Evolutionary conservation across 176 grass and related monocot species (phyloP).

Genomic region (Phoenix roebelenii): DNA sequence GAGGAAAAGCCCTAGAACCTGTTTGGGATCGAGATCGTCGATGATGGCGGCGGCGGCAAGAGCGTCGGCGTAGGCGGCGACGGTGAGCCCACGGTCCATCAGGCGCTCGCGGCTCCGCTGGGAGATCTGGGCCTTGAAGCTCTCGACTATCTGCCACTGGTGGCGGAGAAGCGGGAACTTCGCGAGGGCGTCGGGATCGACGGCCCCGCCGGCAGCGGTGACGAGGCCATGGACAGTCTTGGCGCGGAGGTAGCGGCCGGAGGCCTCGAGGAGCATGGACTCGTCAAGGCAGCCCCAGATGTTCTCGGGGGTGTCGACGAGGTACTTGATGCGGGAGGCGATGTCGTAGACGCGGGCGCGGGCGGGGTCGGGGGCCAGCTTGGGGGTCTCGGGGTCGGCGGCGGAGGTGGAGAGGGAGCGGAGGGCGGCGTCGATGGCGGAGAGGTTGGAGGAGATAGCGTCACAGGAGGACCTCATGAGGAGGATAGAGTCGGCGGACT

Average conservation of each 20-base stretch:
- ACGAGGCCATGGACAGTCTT: conserved; percentile 63
- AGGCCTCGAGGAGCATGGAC: conserved; percentile 76
- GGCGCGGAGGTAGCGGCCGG: conserved; percentile 69
- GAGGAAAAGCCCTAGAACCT: conserved; percentile 60
- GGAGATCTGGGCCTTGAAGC: conserved; percentile 77
- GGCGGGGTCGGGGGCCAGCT: conserved; percentile 26
- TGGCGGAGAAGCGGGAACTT: conserved; percentile 73
- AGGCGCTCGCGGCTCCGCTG: conserved; percentile 73
- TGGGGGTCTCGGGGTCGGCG: conserved; percentile 5
- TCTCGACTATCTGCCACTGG: conserved; percentile 88
- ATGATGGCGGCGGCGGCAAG: conserved; percentile 59
- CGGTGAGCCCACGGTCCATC: conserved; percentile 46
- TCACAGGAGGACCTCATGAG: conserved; percentile 84
- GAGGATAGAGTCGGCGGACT: conserved; percentile 89
- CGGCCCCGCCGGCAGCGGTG: background rate
- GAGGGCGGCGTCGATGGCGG: conserved; percentile 52
- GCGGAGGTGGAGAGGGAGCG: conserved; percentile 51
- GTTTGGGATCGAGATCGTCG: conserved; percentile 50
- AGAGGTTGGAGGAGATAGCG: conserved; percentile 56
- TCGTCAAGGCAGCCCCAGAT: conserved; percentile 96
- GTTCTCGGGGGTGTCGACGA: conserved; percentile 97
- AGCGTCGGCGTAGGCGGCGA: conserved; percentile 73
- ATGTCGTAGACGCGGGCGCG: conserved; percentile 50
- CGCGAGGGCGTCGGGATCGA: conserved; percentile 35
- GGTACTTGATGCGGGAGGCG: conserved; percentile 78